Base-by-base conservation (phyloP, 2,329 filamentous ascomycete genomes). In the Epichloe amarillans region DNA sequence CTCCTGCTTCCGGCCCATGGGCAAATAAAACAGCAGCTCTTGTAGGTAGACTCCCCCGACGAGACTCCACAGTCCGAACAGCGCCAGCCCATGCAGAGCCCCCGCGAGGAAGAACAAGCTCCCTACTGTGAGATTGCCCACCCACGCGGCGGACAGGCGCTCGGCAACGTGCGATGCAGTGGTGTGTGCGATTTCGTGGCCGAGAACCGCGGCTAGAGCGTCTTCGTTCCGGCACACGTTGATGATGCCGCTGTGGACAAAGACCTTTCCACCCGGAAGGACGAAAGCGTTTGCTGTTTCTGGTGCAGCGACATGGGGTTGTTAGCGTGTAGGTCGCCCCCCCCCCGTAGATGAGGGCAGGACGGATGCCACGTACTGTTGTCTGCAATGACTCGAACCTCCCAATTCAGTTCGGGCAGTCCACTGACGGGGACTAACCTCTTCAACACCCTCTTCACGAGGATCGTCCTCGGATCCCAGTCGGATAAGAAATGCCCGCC, bases 131-230 rank as follows among this genome's bases (percentile, higher is more conserved):
- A 79, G 65, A 48, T 75, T 77, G 52, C 69, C 66, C n/a, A 76
- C 72, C 54, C 77, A 71, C 46, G 70, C 68, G 39, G 71, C 69
- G 12, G 75, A 79, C 60, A 79, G 69, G 35, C 78, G 73, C 71
- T 91, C 86, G 17, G 75, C 80, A 6, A 75, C 69, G 61, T 88
- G 84, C 51, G 79, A 76, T 0, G 84, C 83, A 15, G 86, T 74
- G 55, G 83, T 85, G 62, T 91, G 86, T 17, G 85, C 84, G 54
- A 90, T 86, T 69, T 90, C 86, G 65, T 90, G 86, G 14, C 84
- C 84, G 14, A 91, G 71, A 3, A 91, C 84, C 1, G 86, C 80
- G 4, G 86, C 86, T 26, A 91, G 71, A 3, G 80, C 82, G 61
- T 84, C 77, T 51, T 88, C 84, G 58, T 72, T 80, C 49, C 73